These are phyloP conservation scores for Suhomyces xylopsoci DNA, from an alignment of 805 yeast genomes.

Conservation along the genomic window DNA sequence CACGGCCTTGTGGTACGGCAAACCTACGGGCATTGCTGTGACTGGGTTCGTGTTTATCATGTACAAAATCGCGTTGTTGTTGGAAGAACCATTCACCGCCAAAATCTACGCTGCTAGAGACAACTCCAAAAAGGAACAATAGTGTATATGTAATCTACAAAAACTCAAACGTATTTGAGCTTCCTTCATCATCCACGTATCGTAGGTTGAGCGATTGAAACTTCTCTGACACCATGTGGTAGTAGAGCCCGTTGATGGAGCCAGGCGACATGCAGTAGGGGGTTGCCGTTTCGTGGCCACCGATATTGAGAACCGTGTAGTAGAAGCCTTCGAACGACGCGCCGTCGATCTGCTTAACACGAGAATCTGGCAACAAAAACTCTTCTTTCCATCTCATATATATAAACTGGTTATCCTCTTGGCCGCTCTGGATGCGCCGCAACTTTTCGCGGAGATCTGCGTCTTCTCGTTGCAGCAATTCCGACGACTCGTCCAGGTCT, in stretches of 20 bases:
- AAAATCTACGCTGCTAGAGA: slow-evolving; percentile 79
- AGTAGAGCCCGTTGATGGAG: slow-evolving; percentile 74
- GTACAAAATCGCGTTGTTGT: slow-evolving; percentile 78
- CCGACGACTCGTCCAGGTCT: slow-evolving; percentile 13
- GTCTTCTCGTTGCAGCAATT: slow-evolving; percentile 4
- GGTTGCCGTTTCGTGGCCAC: slow-evolving; percentile 12
- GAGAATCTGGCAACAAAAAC: slow-evolving; percentile 78
- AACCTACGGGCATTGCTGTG: slow-evolving; percentile 82
- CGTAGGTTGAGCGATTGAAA: slow-evolving; percentile 72
- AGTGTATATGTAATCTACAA: background rate
- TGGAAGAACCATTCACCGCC: slow-evolving; percentile 97
- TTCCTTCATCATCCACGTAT: slow-evolving; percentile 50
- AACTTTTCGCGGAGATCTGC: slow-evolving; percentile 25
- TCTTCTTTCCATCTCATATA: slow-evolving; percentile 96
- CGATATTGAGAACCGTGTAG: slow-evolving; percentile 78
- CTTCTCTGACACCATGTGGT: slow-evolving; percentile 74
- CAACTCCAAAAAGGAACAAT: background rate
- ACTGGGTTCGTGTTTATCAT: slow-evolving; percentile 71
- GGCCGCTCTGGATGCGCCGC: slow-evolving; percentile 27
- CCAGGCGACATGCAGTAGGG: slow-evolving; percentile 47
- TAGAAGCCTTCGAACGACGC: slow-evolving; percentile 94
- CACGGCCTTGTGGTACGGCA: slow-evolving; percentile 81
- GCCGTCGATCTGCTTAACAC: slow-evolving; percentile 54
- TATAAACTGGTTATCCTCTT: slow-evolving; percentile 36
- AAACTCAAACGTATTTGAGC: slow-evolving; percentile 24